Percentiles rank a stretch among this genome's conserved stretches.
These are phyloP conservation scores for Plantago major DNA, from an alignment of 257 asterid genomes.

Conservation along the genomic window DNA sequence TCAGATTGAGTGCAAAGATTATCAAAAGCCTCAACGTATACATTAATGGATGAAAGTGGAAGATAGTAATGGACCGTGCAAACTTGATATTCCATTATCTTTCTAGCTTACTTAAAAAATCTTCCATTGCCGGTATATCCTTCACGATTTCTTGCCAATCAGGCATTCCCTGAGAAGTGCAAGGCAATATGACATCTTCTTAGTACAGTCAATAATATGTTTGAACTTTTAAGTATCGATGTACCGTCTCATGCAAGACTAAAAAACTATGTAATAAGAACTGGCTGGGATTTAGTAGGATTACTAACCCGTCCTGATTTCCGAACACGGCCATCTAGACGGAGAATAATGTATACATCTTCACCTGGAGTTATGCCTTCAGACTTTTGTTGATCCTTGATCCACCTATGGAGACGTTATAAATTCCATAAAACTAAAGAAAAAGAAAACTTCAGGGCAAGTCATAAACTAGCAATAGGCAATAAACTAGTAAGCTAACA, in stretches of 20 bases:
- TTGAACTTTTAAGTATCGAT: background rate
- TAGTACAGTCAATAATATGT: background rate
- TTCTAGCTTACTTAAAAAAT: slow-evolving; percentile 87
- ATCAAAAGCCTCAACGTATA: background rate
- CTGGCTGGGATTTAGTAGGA: background rate
- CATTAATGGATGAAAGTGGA: background rate
- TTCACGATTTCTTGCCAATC: slow-evolving; percentile 84
- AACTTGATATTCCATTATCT: slow-evolving; percentile 34
- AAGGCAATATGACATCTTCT: background rate
- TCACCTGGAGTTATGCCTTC: slow-evolving; percentile 94
- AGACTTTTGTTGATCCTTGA: slow-evolving; percentile 77
- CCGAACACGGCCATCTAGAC: slow-evolving; percentile 96
- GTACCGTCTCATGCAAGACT: background rate
- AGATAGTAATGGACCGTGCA: background rate
- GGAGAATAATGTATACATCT: slow-evolving; percentile 87
- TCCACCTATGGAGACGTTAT: slow-evolving; percentile 61
- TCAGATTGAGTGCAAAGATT: background rate
- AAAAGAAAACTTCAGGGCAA: background rate
- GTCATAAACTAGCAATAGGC: background rate
- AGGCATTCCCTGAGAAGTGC: slow-evolving; percentile 78
- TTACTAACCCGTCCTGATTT: slow-evolving; percentile 87
- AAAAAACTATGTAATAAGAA: background rate
- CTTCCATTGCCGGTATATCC: slow-evolving; percentile 91
- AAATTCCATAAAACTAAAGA: background rate
- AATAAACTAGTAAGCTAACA: slow-evolving; percentile 17